Evolutionary conservation across 805 yeast species (phyloP).

Genomic region (Cyberlindnera mycetangii): DNA sequence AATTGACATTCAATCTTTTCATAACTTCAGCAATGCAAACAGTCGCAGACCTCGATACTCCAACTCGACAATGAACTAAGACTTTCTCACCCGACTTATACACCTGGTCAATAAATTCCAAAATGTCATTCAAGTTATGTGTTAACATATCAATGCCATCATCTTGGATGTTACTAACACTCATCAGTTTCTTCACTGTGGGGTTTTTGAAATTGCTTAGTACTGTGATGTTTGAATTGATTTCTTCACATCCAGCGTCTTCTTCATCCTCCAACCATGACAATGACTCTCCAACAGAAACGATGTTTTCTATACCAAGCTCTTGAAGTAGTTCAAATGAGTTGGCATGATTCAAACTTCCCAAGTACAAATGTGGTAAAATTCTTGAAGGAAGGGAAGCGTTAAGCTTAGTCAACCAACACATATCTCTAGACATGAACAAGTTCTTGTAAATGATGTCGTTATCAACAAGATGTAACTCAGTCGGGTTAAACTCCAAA

Average conservation of each 20-base stretch:
- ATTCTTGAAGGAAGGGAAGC: constrained; percentile 86
- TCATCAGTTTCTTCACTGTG: constrained; percentile 38
- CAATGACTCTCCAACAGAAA: constrained; percentile 82
- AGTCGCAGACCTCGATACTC: constrained; percentile 92
- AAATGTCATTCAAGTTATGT: constrained; percentile 55
- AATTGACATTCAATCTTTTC: constrained; percentile 62
- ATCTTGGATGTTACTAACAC: constrained; percentile 74
- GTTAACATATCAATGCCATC: constrained; percentile 85
- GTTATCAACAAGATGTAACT: constrained; percentile 21
- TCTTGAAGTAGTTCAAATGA: constrained; percentile 57
- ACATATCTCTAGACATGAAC: constrained; percentile 27
- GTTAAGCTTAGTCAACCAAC: constrained; percentile 32
- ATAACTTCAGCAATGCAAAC: constrained; percentile 95
- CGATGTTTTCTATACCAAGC: constrained; percentile 68
- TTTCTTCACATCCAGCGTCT: constrained; percentile 14
- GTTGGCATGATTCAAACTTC: constrained; percentile 80
- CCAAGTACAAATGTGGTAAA: constrained; percentile 79
- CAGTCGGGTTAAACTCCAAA: constrained; percentile 13
- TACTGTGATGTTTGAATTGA: constrained; percentile 22
- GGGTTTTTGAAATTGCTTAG: constrained; percentile 15
- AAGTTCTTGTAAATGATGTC: constrained; percentile 34
- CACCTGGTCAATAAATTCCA: constrained; percentile 62
- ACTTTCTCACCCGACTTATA: constrained; percentile 45
- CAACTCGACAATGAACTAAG: constrained; percentile 91
- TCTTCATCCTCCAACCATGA: constrained; percentile 50